These are phyloP conservation scores for Parasarocladium wereldwijsianum DNA, from an alignment of 2,329 filamentous ascomycete genomes.

Conservation along the genomic window DNA sequence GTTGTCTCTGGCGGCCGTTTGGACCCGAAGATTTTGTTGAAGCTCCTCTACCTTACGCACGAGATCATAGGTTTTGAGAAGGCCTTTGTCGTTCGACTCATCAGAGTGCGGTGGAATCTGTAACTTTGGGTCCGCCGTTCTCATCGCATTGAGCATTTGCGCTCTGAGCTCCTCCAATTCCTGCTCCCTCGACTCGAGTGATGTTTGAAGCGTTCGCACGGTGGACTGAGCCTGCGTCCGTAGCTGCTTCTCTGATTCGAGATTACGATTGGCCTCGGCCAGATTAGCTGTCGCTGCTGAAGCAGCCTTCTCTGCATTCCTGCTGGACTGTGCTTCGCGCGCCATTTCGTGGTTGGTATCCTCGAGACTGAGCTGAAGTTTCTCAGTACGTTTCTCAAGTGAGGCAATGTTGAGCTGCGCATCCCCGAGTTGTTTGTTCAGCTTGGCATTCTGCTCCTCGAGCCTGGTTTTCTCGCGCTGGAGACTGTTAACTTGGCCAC, in stretches of 20 bases:
- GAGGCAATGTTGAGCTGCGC: slow-evolving; percentile 69
- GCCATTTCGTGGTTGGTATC: slow-evolving; percentile 87
- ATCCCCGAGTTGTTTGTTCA: slow-evolving; percentile 76
- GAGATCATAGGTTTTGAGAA: slow-evolving; percentile 66
- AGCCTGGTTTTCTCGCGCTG: slow-evolving; percentile 71
- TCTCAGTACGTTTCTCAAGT: slow-evolving; percentile 88
- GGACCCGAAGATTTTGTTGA: slow-evolving; percentile 76
- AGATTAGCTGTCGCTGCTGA: slow-evolving; percentile 70
- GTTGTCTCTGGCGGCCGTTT: slow-evolving; percentile 64
- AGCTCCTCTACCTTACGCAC: slow-evolving; percentile 75
- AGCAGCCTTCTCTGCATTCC: slow-evolving; percentile 78
- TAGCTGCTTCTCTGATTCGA: slow-evolving; percentile 81
- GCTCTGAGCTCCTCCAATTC: slow-evolving; percentile 70
- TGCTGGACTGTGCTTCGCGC: slow-evolving; percentile 75
- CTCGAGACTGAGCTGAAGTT: slow-evolving; percentile 73
- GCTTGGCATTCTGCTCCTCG: slow-evolving; percentile 68
- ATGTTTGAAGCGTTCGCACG: slow-evolving; percentile 62
- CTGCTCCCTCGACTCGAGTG: slow-evolving; percentile 64
- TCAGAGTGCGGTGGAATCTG: slow-evolving; percentile 48
- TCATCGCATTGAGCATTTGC: slow-evolving; percentile 70
- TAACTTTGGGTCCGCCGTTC: slow-evolving; percentile 68
- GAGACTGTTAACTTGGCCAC: slow-evolving; percentile 59
- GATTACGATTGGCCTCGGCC: slow-evolving; percentile 74
- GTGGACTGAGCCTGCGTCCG: slow-evolving; percentile 76
- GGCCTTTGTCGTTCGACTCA: slow-evolving; percentile 45